Percentiles rank a stretch among this genome's conserved stretches.
phyloP scores from a whole-genome alignment of 441 rosid species.

The Populus tomentosa region DNA sequence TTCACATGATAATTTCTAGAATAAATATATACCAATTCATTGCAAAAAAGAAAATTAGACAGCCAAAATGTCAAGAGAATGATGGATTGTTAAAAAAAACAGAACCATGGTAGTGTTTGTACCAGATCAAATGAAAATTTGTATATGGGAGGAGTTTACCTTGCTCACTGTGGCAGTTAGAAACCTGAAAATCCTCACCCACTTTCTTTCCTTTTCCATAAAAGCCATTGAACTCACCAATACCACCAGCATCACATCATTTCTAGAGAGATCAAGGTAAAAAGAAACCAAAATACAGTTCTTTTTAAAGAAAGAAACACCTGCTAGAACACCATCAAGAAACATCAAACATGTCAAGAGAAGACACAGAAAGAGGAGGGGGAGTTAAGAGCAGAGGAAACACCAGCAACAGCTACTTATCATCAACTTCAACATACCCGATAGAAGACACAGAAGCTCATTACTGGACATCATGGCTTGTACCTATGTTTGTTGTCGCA shows the following conservation, averaged over 20 bases:
- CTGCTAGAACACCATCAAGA: not conserved
- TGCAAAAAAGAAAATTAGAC: not conserved
- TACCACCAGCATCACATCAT: not conserved
- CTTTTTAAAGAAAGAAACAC: not conserved
- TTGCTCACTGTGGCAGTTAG: constrained; percentile 13
- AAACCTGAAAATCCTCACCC: constrained; percentile 11
- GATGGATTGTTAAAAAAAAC: not conserved
- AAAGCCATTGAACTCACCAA: not conserved
- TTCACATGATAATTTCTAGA: no score
- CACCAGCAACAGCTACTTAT: constrained; percentile 3
- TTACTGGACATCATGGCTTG: constrained; percentile 82
- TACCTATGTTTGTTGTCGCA: constrained; percentile 68
- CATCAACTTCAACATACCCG: constrained; percentile 28
- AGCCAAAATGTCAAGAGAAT: not conserved
- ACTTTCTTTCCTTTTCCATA: not conserved
- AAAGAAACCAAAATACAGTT: not conserved
- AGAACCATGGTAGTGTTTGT: not conserved
- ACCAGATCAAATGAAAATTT: not conserved
- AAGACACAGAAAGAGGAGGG: constrained; percentile 34
- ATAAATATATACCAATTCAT: no score
- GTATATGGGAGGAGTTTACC: not conserved
- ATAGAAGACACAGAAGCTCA: constrained; percentile 40
- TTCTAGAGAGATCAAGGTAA: not conserved
- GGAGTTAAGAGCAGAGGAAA: constrained; percentile 24
- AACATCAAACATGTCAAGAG: constrained; percentile 24